A percentile compares a stretch with the other conserved stretches of the same genome.
Conservation (phyloP, 768 basidiomycete species). For the Lactarius deliciosus region DNA sequence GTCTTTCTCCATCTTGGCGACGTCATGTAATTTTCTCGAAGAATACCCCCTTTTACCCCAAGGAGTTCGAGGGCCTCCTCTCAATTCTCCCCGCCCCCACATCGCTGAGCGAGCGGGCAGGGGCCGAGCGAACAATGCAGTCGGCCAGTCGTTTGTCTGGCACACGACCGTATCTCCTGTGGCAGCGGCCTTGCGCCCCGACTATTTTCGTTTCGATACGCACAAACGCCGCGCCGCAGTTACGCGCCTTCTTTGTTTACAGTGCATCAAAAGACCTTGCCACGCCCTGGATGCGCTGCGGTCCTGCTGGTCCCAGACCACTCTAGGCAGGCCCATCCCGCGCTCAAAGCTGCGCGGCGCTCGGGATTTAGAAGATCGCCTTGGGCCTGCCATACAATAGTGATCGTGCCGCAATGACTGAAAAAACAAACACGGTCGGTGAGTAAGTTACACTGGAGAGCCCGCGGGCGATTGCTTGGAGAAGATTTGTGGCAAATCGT, state of each 20-base stretch:
- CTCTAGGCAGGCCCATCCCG: background rate
- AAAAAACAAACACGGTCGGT: background rate
- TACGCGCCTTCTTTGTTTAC: background rate
- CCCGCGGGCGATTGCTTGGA: too few relatives aligned
- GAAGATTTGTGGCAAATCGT: background rate
- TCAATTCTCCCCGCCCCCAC: background rate
- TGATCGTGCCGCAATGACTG: background rate
- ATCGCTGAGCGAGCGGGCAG: too few relatives aligned
- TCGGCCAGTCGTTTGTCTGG: background rate
- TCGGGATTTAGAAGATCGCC: background rate
- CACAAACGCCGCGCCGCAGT: background rate
- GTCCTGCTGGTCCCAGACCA: background rate
- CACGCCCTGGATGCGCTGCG: background rate
- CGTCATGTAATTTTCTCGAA: background rate
- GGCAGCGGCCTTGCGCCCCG: background rate
- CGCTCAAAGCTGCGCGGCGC: background rate
- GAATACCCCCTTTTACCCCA: background rate
- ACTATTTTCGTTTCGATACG: background rate
- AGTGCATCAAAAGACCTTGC: background rate
- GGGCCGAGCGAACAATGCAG: background rate
- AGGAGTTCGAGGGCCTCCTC: background rate
- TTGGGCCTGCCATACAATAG: background rate
- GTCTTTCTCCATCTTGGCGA: conserved; percentile 1
- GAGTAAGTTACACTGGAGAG: background rate
- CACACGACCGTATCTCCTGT: background rate